Evolutionary conservation across 768 basidiomycete species (phyloP).

Genomic region (Thelephora ganbajun): DNA sequence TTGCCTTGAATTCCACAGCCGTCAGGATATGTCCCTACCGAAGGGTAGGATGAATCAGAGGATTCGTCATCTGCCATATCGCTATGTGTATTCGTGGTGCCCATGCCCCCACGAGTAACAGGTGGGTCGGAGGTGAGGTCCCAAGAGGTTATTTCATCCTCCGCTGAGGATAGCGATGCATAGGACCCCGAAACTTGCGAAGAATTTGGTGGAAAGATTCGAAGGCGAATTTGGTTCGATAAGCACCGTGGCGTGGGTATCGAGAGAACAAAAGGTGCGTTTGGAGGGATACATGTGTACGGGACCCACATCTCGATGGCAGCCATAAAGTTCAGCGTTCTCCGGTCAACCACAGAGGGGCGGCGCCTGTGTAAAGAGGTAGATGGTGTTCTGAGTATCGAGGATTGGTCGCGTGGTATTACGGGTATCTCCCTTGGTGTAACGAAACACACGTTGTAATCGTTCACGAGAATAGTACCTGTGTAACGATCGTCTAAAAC

Average conservation of each 20-base stretch:
- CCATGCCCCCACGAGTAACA: conserved; percentile 45
- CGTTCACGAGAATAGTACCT: conserved; percentile 63
- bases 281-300: conserved; percentile 49
- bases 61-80: conserved; percentile 76
- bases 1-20: conserved; percentile 62
- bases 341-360: conserved; percentile 11
- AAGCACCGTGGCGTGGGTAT: conserved; percentile 70
- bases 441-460: conserved; percentile 65
- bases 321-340: conserved; percentile 62
- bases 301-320: conserved; percentile 69
- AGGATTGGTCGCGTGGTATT: conserved; percentile 49
- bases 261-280: conserved; percentile 62
- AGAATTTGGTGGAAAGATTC: conserved; percentile 52
- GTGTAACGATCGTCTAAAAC: conserved; percentile 56
- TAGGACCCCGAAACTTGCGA: conserved; percentile 41
- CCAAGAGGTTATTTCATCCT: conserved; percentile 58
- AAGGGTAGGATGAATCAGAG: conserved; percentile 50
- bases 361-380: background rate
- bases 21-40: conserved; percentile 30
- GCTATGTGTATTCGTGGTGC: conserved; percentile 46
- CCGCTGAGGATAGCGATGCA: conserved; percentile 64
- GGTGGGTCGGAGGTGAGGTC: conserved; percentile 66
- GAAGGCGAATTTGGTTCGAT: conserved; percentile 59
- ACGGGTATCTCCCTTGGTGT: conserved; percentile 57
- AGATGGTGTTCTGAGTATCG: conserved; percentile 8